Conservation (phyloP, 768 basidiomycete species). For the Brasilioporus rufonigricans region DNA sequence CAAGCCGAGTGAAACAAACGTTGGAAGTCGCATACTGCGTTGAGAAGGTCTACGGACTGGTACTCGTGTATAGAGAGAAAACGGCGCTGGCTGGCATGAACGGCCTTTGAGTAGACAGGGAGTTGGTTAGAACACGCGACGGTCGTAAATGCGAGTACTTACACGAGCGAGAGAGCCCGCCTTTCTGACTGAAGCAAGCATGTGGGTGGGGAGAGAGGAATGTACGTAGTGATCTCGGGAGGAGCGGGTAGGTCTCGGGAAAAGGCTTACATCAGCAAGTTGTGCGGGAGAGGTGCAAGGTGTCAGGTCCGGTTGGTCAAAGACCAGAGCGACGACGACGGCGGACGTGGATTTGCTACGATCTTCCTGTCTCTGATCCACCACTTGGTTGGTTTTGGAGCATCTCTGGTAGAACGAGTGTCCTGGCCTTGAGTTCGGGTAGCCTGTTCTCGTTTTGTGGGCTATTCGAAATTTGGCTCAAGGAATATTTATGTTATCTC, state of each 20-base stretch:
- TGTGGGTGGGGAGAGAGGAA: slow-evolving; percentile 33
- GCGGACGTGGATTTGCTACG: slow-evolving; percentile 38
- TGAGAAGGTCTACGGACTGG: slow-evolving; percentile 92
- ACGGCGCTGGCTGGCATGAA: slow-evolving; percentile 81
- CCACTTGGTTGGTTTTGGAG: slow-evolving; percentile 38
- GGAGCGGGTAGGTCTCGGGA: slow-evolving; percentile 3
- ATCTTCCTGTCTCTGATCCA: slow-evolving; percentile 75
- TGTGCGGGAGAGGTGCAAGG: neutral
- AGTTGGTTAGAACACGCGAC: neutral
- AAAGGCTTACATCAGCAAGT: slow-evolving; percentile 42
- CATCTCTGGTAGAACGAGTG: slow-evolving; percentile 61
- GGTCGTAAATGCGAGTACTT: slow-evolving; percentile 17
- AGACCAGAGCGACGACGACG: slow-evolving; percentile 81
- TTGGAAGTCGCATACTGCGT: slow-evolving; percentile 59
- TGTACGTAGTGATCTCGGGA: slow-evolving; percentile 12
- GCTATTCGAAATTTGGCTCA: slow-evolving; percentile 80
- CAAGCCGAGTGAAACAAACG: neutral
- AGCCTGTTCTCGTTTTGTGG: slow-evolving; percentile 45
- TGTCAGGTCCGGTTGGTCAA: neutral
- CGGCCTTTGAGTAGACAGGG: slow-evolving; percentile 40
- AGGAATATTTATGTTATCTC: slow-evolving; percentile 45
- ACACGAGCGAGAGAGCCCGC: slow-evolving; percentile 65
- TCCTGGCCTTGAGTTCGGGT: slow-evolving; percentile 82
- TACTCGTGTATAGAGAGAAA: slow-evolving; percentile 97
- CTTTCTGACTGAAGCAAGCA: slow-evolving; percentile 70